Evolutionary conservation across 257 asterid genomes (phyloP).

Genomic region (Scutellaria baicalensis): DNA sequence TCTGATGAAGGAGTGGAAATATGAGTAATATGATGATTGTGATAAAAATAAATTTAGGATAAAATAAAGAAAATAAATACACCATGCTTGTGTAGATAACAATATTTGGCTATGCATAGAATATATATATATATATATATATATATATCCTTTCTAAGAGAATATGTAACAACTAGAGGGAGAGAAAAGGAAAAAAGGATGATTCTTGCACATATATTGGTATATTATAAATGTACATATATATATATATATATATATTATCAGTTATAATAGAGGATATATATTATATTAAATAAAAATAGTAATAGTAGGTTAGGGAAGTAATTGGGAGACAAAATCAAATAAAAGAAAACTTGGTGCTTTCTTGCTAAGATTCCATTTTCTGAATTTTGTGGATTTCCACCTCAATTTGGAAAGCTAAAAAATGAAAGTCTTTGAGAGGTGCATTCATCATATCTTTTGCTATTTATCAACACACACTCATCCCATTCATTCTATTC

Average conservation of each 20-base stretch:
- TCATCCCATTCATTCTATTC: not conserved
- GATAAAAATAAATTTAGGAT: no score
- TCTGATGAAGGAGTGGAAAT: no score
- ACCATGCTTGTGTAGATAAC: no score
- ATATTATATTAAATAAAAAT: not conserved
- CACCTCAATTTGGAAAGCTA: constrained; percentile 18
- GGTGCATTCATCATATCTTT: constrained; percentile 8
- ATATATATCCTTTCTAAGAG: not conserved
- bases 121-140: no score
- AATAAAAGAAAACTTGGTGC: constrained; percentile 30
- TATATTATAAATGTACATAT: no score
- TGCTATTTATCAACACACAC: not conserved
- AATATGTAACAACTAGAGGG: not conserved
- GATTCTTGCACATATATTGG: no score
- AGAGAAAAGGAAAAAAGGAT: not conserved
- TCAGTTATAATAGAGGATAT: no score
- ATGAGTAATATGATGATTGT: no score
- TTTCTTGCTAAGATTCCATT: constrained; percentile 41
- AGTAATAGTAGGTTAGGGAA: not conserved
- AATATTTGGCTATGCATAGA: no score
- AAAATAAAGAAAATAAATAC: no score
- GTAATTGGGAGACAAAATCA: constrained; percentile 35
- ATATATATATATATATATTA: no score
- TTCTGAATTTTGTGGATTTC: constrained; percentile 26
- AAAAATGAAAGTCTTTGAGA: constrained; percentile 11